Percentiles rank a stretch among this genome's conserved stretches.
Conservation (phyloP, 1,284 basidiomycete genomes). For the Ceratobasidium sp. region DNA sequence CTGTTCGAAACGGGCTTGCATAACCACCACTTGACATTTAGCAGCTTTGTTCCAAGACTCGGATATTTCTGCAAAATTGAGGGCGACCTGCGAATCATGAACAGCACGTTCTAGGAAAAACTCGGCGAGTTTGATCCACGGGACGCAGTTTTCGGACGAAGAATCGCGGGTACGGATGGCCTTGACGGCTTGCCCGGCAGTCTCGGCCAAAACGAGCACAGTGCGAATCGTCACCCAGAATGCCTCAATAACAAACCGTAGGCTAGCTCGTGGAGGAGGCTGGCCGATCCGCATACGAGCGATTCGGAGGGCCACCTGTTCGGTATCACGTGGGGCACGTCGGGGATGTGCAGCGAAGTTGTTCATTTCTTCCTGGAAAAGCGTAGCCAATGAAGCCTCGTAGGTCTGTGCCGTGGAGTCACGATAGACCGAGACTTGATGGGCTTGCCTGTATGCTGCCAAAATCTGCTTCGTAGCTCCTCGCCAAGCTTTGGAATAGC, state of each 20-base stretch:
- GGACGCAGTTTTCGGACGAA: not conserved
- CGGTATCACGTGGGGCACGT: slow-evolving; percentile 53
- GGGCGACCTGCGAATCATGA: slow-evolving; percentile 61
- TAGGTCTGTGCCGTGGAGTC: slow-evolving; percentile 67
- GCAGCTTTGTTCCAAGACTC: slow-evolving; percentile 60
- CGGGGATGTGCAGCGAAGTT: not conserved
- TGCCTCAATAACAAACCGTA: slow-evolving; percentile 68
- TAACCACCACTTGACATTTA: slow-evolving; percentile 58
- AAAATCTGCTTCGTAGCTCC: slow-evolving; percentile 56
- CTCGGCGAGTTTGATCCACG: slow-evolving; percentile 53
- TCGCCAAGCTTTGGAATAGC: slow-evolving; percentile 57
- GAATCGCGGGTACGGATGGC: slow-evolving; percentile 5
- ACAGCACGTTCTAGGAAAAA: slow-evolving; percentile 63
- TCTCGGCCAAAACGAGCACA: slow-evolving; percentile 45
- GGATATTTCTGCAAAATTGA: slow-evolving; percentile 57
- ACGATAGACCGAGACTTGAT: slow-evolving; percentile 56
- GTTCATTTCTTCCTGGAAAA: slow-evolving; percentile 64
- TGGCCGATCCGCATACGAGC: slow-evolving; percentile 66
- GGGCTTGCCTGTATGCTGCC: slow-evolving; percentile 59
- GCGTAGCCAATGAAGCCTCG: slow-evolving; percentile 65
- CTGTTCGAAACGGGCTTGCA: slow-evolving; percentile 60
- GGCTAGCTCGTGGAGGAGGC: slow-evolving; percentile 68
- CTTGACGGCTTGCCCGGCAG: slow-evolving; percentile 15
- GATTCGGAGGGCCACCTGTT: slow-evolving; percentile 63
- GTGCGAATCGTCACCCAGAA: slow-evolving; percentile 65